These are phyloP conservation scores for Chaetoceros muelleri DNA, from an alignment of 108 stramenopile species.

Conservation along the genomic window DNA sequence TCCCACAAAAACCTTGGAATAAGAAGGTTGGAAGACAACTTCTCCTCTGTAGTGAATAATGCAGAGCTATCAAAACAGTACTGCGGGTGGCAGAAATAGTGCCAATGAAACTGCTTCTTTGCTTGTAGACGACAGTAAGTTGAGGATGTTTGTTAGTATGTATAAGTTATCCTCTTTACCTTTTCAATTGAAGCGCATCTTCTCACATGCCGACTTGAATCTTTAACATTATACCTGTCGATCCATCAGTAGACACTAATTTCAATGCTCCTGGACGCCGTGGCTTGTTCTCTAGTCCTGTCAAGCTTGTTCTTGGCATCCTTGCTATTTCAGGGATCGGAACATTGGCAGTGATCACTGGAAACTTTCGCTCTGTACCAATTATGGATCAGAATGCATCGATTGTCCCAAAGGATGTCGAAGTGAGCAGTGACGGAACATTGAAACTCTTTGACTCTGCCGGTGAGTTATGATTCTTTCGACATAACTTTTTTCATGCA, in stretches of 20 bases:
- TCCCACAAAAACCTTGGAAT: too few relatives aligned
- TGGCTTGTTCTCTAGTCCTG: too few relatives aligned
- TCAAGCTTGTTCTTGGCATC: too few relatives aligned
- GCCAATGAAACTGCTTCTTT: background rate
- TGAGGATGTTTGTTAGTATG: background rate
- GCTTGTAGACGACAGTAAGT: background rate
- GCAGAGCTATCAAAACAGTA: background rate
- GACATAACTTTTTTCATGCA: background rate
- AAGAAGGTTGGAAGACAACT: too few relatives aligned
- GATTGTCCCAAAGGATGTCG: background rate
- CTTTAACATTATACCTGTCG: background rate
- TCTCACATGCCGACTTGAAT: background rate
- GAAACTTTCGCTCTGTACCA: background rate
- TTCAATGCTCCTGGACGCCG: background rate
- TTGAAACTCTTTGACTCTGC: conserved; percentile 40
- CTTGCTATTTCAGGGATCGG: background rate
- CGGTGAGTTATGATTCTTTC: conserved; percentile 18
- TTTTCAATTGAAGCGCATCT: too few relatives aligned
- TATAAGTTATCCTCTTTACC: background rate
- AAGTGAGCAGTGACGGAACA: conserved; percentile 14
- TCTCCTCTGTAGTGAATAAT: too few relatives aligned
- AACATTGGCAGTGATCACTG: background rate
- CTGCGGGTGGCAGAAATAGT: background rate
- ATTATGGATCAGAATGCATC: background rate
- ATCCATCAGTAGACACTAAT: background rate